Evolutionary conservation across 192 early-diverging fungal species (phyloP), one percentile per base, ranked within the genome.

Genomic region (Coemansia umbellata): DNA sequence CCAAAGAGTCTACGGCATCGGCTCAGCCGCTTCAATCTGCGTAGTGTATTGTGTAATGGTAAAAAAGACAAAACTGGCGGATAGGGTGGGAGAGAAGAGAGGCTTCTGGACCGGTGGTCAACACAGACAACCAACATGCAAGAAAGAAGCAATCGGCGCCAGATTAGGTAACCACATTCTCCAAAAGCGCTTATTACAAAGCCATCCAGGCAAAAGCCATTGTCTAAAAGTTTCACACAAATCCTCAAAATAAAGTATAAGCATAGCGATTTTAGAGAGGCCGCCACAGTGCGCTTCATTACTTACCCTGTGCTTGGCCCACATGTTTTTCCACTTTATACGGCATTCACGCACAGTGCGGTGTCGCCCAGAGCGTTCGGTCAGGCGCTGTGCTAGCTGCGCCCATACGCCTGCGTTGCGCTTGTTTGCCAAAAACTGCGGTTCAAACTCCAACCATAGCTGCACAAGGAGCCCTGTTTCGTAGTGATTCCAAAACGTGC

Each of bases 271-370:
- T n/a, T n/a, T n/a, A n/a, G n/a, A n/a, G n/a, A n/a, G n/a, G n/a
- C n/a, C n/a, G n/a, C n/a, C n/a, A n/a, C n/a, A n/a, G n/a, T n/a
- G n/a, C n/a, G n/a, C n/a, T n/a, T n/a, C n/a, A n/a, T n/a, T 4
- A 60, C 72, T 65, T 69, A 76, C 73, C 56, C 73, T 64, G 51
- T 76, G 73, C 47, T 76, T 76, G 19, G 73, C 73, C 73, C 73
- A 76, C 73, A 76, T 76, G 55, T 76, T 76, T 55, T 76, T 76
- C 73, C 73, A 76, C 39, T 76, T 76, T 18, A 76, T 76, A 22
- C 73, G 73, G 51, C 73, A 76, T 58, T 76, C 73, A 47, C 73
- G 73, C 21, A 76, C 73, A 4, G 61, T 69, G 44, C 73, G 73
- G 24, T 62, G 61, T 11, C 73, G 56, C 6, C 66, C 73, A 2